Conservation (phyloP, 306 rosid species). For the Quercus berberidifolia region DNA sequence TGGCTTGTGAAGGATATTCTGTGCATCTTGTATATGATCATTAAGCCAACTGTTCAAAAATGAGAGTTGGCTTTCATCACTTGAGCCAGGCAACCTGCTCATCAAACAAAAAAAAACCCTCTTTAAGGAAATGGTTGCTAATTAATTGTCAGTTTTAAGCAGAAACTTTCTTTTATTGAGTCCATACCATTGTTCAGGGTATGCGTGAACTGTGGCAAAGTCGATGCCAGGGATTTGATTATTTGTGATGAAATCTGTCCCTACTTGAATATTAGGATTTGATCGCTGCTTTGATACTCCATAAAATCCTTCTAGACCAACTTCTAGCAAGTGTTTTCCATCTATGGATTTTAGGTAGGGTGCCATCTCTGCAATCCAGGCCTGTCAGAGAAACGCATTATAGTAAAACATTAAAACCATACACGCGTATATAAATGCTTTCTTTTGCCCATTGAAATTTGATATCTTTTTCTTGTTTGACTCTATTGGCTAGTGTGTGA, state of each 20-base stretch:
- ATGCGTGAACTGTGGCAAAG: slow-evolving; percentile 84
- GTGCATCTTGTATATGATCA: slow-evolving; percentile 81
- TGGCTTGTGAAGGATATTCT: slow-evolving; percentile 77
- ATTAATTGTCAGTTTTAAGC: background rate
- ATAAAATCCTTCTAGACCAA: slow-evolving; percentile 89
- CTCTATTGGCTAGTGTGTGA: too few relatives aligned
- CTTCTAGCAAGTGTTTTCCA: slow-evolving; percentile 82
- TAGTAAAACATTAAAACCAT: background rate
- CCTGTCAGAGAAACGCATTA: slow-evolving; percentile 33
- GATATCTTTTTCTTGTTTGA: too few relatives aligned
- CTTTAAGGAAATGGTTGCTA: background rate
- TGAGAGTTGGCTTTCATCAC: slow-evolving; percentile 52
- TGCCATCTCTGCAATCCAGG: slow-evolving; percentile 91
- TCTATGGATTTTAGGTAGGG: slow-evolving; percentile 83
- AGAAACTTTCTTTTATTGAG: background rate
- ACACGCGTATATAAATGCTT: too few relatives aligned
- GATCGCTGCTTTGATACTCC: slow-evolving; percentile 49
- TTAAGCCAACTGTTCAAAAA: slow-evolving; percentile 64
- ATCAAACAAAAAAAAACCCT: background rate
- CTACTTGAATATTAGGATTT: slow-evolving; percentile 62
- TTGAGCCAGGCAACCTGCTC: slow-evolving; percentile 63
- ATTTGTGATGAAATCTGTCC: slow-evolving; percentile 87
- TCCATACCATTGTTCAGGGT: slow-evolving; percentile 82
- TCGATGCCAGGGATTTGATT: slow-evolving; percentile 81
- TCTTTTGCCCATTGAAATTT: too few relatives aligned